Evolutionary conservation across 495 filamentous ascomycete genomes (phyloP).

Genomic region (Podospora appendiculata): DNA sequence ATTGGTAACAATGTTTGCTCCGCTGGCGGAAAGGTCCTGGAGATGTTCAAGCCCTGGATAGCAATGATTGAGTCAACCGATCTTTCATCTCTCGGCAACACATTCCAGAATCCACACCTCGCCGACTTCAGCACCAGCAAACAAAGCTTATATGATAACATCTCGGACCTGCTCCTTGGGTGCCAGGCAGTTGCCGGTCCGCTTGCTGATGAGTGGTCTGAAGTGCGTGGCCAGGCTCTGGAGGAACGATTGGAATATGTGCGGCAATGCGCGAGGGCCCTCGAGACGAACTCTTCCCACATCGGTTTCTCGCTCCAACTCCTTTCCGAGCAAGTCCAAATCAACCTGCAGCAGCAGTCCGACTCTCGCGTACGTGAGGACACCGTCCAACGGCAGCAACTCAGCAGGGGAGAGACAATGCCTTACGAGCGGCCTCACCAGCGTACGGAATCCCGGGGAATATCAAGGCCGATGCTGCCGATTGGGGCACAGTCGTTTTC

Average conservation of each 20-base stretch:
- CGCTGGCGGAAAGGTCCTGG: conserved; percentile 68
- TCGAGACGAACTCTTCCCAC: conserved; percentile 81
- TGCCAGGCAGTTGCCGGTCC: conserved; percentile 86
- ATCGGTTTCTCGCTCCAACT: conserved; percentile 81
- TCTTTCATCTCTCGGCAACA: conserved; percentile 62
- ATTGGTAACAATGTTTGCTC: conserved; percentile 69
- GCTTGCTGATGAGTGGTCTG: conserved; percentile 90
- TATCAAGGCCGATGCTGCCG: conserved; percentile 27
- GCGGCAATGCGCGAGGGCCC: conserved; percentile 60
- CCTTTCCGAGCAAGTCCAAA: conserved; percentile 67
- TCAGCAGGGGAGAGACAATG: conserved; percentile 37
- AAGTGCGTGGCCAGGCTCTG: conserved; percentile 82
- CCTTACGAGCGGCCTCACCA: conserved; percentile 39
- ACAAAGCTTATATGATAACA: conserved; percentile 84
- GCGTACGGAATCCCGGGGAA: conserved; percentile 38
- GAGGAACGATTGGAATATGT: conserved; percentile 80
- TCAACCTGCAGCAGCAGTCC: conserved; percentile 34
- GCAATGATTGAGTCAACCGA: conserved; percentile 83
- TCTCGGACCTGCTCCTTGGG: conserved; percentile 77
- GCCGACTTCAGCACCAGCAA: conserved; percentile 85
- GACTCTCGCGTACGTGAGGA: conserved; percentile 33
- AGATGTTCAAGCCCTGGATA: conserved; percentile 82
- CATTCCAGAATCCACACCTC: conserved; percentile 74
- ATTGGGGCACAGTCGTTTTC: conserved; percentile 58
- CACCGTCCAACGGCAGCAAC: conserved; percentile 24